phyloP scores from a whole-genome alignment of 129 eudicot genomes.

The Deinandra increscens region DNA sequence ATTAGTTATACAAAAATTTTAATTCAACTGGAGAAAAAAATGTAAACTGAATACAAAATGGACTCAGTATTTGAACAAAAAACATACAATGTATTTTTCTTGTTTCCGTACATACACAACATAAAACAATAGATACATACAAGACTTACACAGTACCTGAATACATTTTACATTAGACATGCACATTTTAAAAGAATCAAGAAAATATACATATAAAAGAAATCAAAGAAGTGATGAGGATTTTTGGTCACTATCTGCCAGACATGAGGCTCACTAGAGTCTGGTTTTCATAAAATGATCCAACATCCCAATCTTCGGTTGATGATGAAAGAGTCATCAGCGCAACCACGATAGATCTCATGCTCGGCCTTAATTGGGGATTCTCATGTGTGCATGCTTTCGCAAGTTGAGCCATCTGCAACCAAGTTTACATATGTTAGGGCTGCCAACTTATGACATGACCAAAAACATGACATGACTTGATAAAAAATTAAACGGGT shows the following conservation, averaged over 20 bases:
- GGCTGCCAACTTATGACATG: no score
- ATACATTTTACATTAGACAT: slow-evolving; percentile 21
- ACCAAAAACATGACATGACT: no score
- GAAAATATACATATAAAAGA: not conserved
- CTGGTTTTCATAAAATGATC: slow-evolving; percentile 66
- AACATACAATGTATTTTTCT: slow-evolving; percentile 7
- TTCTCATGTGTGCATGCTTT: slow-evolving; percentile 85
- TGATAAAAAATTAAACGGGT: no score
- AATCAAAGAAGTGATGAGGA: slow-evolving; percentile 9
- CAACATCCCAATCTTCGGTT: slow-evolving; percentile 65
- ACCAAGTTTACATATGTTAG: slow-evolving; percentile 2
- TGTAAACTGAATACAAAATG: not conserved
- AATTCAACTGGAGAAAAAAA: not conserved
- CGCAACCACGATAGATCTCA: slow-evolving; percentile 89
- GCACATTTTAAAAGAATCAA: slow-evolving; percentile 26
- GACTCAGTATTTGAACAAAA: slow-evolving; percentile 7
- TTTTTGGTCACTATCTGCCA: slow-evolving; percentile 39
- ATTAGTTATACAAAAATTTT: not conserved
- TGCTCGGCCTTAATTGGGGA: slow-evolving; percentile 77
- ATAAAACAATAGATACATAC: slow-evolving; percentile 15
- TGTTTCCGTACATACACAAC: slow-evolving; percentile 23
- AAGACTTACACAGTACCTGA: not conserved
- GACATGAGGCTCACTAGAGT: slow-evolving; percentile 61
- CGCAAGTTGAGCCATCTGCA: slow-evolving; percentile 83
- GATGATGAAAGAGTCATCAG: slow-evolving; percentile 83